phyloP scores from a whole-genome alignment of 176 grass and related monocot species.

The Dactylis glomerata region DNA sequence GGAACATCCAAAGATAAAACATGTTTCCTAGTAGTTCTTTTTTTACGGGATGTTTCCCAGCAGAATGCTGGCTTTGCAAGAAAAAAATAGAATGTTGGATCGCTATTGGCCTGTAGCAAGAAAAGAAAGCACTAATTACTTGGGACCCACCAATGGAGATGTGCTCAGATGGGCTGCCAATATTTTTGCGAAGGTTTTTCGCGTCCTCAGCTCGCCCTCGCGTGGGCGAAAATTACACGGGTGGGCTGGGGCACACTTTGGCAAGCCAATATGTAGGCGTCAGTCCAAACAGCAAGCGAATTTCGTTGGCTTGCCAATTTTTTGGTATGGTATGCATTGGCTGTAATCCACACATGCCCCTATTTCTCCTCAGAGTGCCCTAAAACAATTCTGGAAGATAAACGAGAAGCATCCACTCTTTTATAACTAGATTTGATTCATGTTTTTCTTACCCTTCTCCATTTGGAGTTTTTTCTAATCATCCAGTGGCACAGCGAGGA shows the following conservation, averaged over 20 bases:
- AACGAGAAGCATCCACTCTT: neutral
- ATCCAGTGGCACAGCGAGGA: too few species aligned
- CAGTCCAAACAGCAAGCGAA: neutral
- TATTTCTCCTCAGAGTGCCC: neutral
- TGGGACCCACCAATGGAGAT: too few species aligned
- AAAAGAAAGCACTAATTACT: too few species aligned
- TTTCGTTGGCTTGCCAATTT: neutral
- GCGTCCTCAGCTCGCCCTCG: too few species aligned
- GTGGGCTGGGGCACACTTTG: neutral
- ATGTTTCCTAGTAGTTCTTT: too few species aligned
- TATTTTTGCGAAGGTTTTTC: neutral
- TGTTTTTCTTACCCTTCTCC: too few species aligned
- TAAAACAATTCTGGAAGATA: neutral
- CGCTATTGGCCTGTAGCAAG: too few species aligned
- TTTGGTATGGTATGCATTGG: neutral
- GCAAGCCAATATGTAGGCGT: neutral
- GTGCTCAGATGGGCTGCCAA: neutral
- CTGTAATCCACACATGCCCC: neutral
- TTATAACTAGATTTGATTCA: neutral
- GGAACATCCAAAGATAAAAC: too few species aligned
- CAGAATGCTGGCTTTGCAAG: too few species aligned
- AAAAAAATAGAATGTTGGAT: too few species aligned
- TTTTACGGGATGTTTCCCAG: too few species aligned
- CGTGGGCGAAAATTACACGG: neutral
- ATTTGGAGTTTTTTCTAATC: too few species aligned